A percentile compares a stretch with the other conserved stretches of the same genome.
phyloP scores from a whole-genome alignment of 331 rosid species.

The Rhamnella rubrinervis region DNA sequence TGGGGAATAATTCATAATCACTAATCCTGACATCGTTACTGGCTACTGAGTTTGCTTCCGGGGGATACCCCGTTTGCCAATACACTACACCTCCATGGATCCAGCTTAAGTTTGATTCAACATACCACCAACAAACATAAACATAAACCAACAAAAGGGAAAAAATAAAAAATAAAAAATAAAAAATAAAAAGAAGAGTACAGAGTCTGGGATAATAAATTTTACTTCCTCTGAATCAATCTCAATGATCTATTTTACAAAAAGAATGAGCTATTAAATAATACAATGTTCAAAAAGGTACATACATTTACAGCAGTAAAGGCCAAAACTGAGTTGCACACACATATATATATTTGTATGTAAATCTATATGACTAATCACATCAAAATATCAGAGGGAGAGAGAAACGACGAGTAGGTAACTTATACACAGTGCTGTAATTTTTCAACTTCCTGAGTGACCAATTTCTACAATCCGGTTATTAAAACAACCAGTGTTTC shows the following conservation, averaged over 20 bases:
- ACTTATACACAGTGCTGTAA: slow-evolving; percentile 20
- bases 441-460: slow-evolving; percentile 5
- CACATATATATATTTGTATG: neutral
- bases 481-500: slow-evolving; percentile 91
- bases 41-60: neutral
- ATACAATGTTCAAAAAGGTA: neutral
- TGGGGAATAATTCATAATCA: neutral
- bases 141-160: neutral
- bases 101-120: too few relatives aligned
- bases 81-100: too few relatives aligned
- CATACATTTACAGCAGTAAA: neutral
- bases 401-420: neutral
- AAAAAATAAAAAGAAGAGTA: neutral
- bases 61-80: too few relatives aligned
- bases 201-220: too few relatives aligned
- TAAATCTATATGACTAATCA: neutral
- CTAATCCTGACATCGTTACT: neutral
- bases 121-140: neutral
- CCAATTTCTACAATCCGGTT: slow-evolving; percentile 15
- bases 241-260: neutral
- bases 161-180: too few relatives aligned
- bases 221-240: too few relatives aligned
- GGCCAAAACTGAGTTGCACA: neutral
- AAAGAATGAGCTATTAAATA: slow-evolving; percentile 8
- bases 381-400: neutral